Conservation (phyloP, 2,329 filamentous ascomycete genomes). For the Claviceps sp. region DNA sequence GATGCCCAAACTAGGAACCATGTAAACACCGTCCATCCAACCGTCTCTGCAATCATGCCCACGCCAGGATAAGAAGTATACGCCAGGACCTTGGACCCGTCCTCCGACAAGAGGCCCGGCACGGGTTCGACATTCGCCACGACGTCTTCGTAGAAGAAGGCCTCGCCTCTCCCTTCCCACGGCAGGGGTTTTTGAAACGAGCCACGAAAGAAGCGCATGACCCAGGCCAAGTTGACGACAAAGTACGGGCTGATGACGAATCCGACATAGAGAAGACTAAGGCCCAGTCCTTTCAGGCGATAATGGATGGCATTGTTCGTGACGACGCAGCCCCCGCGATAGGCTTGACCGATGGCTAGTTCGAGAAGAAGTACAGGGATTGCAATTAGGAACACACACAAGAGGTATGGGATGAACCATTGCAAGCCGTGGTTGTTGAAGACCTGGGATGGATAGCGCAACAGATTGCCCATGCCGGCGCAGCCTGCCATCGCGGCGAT, state of each 20-base stretch:
- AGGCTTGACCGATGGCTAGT: conserved; percentile 57
- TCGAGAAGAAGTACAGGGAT: conserved; percentile 43
- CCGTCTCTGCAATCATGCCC: conserved; percentile 38
- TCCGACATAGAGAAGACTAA: conserved; percentile 37
- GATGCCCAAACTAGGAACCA: conserved; percentile 47
- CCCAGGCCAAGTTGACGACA: conserved; percentile 42
- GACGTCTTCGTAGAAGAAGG: conserved; percentile 38
- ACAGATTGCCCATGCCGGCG: conserved; percentile 43
- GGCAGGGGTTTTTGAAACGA: conserved; percentile 41
- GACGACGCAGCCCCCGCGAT: conserved; percentile 40
- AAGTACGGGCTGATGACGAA: conserved; percentile 45
- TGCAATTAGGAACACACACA: conserved; percentile 40
- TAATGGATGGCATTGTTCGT: conserved; percentile 40
- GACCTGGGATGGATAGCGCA: conserved; percentile 43
- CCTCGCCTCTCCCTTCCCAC: conserved; percentile 35
- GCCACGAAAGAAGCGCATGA: conserved; percentile 44
- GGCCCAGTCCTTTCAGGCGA: conserved; percentile 38
- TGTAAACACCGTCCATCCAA: conserved; percentile 43
- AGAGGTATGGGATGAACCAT: conserved; percentile 45
- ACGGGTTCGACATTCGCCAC: conserved; percentile 32
- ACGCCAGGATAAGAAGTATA: conserved; percentile 34
- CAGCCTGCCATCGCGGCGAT: conserved; percentile 46
- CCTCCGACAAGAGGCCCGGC: conserved; percentile 23
- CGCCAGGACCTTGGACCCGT: conserved; percentile 23
- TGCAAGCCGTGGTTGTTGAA: conserved; percentile 48